Evolutionary conservation across 2,329 filamentous ascomycete species (phyloP).

Genomic region (Tolypocladium album): DNA sequence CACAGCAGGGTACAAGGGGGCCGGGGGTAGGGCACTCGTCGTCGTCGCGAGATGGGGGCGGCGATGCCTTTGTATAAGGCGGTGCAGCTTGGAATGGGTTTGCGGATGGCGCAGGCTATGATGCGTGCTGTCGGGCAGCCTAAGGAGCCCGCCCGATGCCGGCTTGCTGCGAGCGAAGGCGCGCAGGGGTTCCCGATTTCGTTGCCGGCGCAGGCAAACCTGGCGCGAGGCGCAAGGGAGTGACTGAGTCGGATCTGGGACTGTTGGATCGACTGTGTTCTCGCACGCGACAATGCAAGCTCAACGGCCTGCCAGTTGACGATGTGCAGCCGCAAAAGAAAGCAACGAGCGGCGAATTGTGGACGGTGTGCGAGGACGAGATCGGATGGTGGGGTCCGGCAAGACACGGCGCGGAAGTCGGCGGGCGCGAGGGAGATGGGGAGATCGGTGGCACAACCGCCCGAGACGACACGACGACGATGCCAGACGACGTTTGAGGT

Average conservation of each 20-base stretch:
- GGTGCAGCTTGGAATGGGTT: neutral
- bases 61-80: neutral
- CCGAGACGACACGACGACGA: neutral
- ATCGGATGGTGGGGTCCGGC: constrained; percentile 2
- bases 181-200: neutral
- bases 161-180: neutral
- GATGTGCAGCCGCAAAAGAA: constrained; percentile 2
- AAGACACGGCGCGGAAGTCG: constrained; percentile 3
- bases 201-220: neutral
- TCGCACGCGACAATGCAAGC: neutral
- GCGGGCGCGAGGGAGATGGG: neutral
- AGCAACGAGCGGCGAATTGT: neutral
- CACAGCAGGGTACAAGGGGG: constrained; percentile 4
- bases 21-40: neutral
- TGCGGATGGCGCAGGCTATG: neutral
- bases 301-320: neutral
- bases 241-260: neutral
- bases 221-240: neutral
- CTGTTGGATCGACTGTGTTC: neutral
- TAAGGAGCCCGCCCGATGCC: neutral
- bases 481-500: neutral
- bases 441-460: neutral
- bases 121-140: neutral
- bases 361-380: neutral
- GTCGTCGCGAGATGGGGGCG: neutral